Conservation (phyloP, 768 basidiomycete species). For the Hortiboletus flavorubellus region DNA sequence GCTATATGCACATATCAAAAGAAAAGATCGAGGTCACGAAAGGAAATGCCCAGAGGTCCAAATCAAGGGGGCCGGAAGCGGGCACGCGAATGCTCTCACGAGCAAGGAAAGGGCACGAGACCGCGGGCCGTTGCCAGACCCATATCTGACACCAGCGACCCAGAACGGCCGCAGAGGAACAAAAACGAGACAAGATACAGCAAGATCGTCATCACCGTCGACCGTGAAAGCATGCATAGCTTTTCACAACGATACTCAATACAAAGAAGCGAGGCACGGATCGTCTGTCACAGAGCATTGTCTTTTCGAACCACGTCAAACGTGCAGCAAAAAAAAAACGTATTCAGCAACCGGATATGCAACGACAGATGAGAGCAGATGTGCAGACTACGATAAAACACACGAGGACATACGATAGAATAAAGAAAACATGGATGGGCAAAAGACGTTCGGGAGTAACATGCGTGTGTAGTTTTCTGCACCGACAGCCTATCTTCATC, state of each 20-base stretch:
- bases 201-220: neutral
- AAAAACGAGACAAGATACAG: too few species aligned
- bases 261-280: neutral
- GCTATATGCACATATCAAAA: too few species aligned
- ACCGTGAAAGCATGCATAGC: too few species aligned
- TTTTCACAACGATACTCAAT: neutral
- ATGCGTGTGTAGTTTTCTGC: neutral
- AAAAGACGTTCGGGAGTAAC: neutral
- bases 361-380: neutral
- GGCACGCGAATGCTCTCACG: too few species aligned
- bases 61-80: too few species aligned
- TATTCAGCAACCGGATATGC: neutral
- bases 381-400: neutral
- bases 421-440: neutral
- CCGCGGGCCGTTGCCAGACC: too few species aligned
- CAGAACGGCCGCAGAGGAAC: too few species aligned
- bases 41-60: too few species aligned
- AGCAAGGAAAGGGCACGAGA: too few species aligned
- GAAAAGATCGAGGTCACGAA: too few species aligned
- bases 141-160: too few species aligned
- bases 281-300: neutral
- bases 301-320: neutral
- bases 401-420: neutral
- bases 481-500: neutral
- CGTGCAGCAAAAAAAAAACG: neutral